A percentile compares a stretch with the other conserved stretches of the same genome.
Evolutionary conservation across 306 rosid species (phyloP).

Genomic region (Fragaria ananassa): DNA sequence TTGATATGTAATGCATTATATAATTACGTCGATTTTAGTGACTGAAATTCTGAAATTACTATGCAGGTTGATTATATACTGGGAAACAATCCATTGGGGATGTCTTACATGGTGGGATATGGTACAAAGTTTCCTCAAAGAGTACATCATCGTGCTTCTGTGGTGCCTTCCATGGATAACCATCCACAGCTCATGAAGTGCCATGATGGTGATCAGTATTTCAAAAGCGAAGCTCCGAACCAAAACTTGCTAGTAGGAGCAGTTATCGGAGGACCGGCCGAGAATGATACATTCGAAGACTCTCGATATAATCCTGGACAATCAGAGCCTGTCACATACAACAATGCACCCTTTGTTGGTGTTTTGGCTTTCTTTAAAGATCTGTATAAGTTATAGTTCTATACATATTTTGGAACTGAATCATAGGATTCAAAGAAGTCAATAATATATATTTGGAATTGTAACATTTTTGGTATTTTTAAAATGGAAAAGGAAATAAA

Average conservation of each 20-base stretch:
- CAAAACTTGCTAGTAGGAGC: constrained; percentile 47
- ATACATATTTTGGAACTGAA: background rate
- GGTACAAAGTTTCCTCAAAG: constrained; percentile 40
- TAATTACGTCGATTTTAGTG: background rate
- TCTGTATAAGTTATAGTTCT: background rate
- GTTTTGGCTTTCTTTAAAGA: constrained; percentile 46
- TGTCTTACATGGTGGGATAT: constrained; percentile 63
- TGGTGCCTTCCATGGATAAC: constrained; percentile 37
- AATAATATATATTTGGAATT: background rate
- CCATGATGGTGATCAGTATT: constrained; percentile 31
- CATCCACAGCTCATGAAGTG: constrained; percentile 30
- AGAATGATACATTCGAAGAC: constrained; percentile 35
- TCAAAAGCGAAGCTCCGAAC: constrained; percentile 26
- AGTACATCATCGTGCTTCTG: constrained; percentile 56
- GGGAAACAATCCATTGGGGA: constrained; percentile 16
- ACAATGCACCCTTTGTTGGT: constrained; percentile 59
- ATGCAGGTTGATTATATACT: constrained; percentile 14
- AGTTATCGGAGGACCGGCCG: constrained; percentile 44
- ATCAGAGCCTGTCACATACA: constrained; percentile 52
- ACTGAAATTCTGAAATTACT: background rate
- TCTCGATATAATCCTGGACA: constrained; percentile 37
- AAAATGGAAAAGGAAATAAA: background rate
- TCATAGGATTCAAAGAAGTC: background rate
- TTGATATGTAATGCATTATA: background rate
- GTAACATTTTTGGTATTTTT: background rate